These are phyloP conservation scores for Citrus medica DNA, from an alignment of 345 rosid genomes.

Conservation along the genomic window DNA sequence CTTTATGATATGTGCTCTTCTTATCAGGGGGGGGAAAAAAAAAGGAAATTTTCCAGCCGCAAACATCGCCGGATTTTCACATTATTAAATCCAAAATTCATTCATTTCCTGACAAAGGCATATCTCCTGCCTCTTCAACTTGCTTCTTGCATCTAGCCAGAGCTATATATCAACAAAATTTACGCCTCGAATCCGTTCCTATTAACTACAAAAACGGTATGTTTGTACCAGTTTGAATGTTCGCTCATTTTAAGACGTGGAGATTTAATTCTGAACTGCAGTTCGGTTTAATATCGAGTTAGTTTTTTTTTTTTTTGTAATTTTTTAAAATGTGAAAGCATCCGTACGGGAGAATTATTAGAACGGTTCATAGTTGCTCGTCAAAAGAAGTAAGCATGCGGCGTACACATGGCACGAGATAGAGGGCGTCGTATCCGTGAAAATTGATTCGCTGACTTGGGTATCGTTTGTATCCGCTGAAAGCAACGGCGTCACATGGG, in stretches of 20 bases:
- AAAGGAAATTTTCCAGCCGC: conserved; percentile 17
- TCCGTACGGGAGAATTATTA: too few species aligned
- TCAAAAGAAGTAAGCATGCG: not conserved
- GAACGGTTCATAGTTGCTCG: too few species aligned
- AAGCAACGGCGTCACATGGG: conserved; percentile 25
- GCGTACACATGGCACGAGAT: conserved; percentile 26
- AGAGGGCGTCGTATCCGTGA: conserved; percentile 29
- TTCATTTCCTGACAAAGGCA: conserved; percentile 21
- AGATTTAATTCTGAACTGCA: too few species aligned
- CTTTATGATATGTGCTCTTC: not conserved
- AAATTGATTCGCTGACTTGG: conserved; percentile 17
- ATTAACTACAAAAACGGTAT: too few species aligned
- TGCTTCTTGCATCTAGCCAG: conserved; percentile 14
- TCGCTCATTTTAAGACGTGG: too few species aligned
- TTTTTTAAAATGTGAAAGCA: too few species aligned
- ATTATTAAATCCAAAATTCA: not conserved
- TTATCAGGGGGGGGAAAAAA: not conserved
- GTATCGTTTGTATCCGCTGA: not conserved
- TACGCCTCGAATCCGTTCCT: not conserved
- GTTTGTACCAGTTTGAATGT: too few species aligned
- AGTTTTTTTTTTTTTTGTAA: too few species aligned
- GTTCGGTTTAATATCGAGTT: too few species aligned
- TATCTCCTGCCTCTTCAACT: not conserved
- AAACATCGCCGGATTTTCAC: conserved; percentile 34
- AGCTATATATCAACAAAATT: not conserved